Evolutionary conservation across 768 basidiomycete genomes (phyloP), one percentile per base, ranked within the genome.

Genomic region (Cystofilobasidium bisporidii): DNA sequence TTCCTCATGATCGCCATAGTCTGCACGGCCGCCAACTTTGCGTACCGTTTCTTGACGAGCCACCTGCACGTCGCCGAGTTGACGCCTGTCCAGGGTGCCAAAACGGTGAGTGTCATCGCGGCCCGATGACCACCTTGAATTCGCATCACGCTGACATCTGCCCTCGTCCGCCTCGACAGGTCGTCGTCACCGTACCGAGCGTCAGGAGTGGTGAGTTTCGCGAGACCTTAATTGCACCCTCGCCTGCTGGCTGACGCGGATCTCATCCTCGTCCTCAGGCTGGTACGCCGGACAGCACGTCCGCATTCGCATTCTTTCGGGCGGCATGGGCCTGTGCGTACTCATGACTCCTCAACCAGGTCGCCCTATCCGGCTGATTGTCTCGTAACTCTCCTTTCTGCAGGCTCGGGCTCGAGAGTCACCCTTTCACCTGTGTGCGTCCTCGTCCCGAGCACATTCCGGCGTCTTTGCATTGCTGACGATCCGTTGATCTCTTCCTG

Each of bases 1-100:
- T 73, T 71, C 64, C 63, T 73, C 12, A 45, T 71, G 20, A 65
- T 70, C 33, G 64, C 71, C 55, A 67, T 69, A 58, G 48, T 45
- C 17, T 53, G 69, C 15, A 58, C 71, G 1, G 59, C 69, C 53
- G 45, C 71, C 66, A 73, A 72, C 63, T 71, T 56, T 30, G 33
- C 67, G 28, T 70, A 71, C 55, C 71, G 72, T 22, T 62, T 68
- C 32, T 8, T 72, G 40, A 71, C 72, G 15, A 70, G 68, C n/a
- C 65, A 65, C 3, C 65, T 67, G 33, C 66, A 62, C 10, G 38
- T 63, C 22, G 70, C 72, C 1, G 69, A 64, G n/a, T 61, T 72
- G n/a, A 63, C 48, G 18, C 17, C 62, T 41, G 65, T 72, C 50
- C 4, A 12, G 28, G 50, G 50, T 5, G 50, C 50, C 50, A 24